phyloP scores from a whole-genome alignment of 2,329 filamentous ascomycete genomes.

The Lasiodiplodia theobromae region DNA sequence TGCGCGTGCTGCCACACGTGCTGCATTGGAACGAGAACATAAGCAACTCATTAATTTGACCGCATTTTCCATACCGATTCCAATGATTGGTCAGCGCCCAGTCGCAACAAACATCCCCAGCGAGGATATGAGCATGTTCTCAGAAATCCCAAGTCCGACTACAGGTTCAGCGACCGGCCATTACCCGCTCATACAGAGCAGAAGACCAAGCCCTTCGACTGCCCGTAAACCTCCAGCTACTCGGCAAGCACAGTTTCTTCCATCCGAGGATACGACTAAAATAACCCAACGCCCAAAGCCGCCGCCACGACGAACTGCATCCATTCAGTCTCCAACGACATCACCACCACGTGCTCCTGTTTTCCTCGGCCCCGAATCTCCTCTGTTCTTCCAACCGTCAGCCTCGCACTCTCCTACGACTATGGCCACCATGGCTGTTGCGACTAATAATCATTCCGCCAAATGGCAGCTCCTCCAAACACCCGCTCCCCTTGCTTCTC shows the following conservation, averaged over 20 bases:
- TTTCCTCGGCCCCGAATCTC: neutral
- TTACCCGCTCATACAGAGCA: neutral
- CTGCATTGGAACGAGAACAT: neutral
- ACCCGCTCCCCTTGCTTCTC: neutral
- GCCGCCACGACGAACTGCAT: neutral
- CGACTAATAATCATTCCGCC: neutral
- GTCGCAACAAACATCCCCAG: neutral
- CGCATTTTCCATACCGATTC: neutral
- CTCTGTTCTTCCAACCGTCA: neutral
- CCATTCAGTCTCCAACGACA: neutral
- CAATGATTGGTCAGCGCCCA: neutral
- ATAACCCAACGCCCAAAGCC: neutral
- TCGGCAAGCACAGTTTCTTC: too few relatives aligned
- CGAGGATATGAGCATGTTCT: neutral
- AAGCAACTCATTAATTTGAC: neutral
- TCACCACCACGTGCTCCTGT: neutral
- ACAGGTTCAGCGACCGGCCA: neutral
- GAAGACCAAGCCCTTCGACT: neutral
- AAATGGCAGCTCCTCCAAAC: neutral
- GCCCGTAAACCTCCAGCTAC: neutral
- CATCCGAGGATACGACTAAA: neutral
- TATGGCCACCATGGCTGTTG: neutral
- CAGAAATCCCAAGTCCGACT: too few relatives aligned
- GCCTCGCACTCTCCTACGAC: constrained; percentile 1
- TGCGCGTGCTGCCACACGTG: neutral